Conservation (phyloP, 805 yeast genomes). For the Metschnikowia arizonensis region DNA sequence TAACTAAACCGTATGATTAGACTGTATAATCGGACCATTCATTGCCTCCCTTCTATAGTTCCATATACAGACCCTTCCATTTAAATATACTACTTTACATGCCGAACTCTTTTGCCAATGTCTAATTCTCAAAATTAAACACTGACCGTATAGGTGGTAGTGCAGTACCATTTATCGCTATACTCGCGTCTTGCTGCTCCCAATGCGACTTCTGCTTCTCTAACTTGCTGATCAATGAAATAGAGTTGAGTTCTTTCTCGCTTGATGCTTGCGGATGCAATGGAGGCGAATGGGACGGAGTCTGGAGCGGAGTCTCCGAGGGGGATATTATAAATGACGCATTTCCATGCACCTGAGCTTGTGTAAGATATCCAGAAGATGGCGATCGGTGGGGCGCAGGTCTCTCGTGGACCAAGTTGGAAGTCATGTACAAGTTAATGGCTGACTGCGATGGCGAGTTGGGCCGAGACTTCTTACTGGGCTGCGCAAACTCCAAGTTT, state of each 20-base stretch:
- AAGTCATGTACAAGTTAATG: slow-evolving; percentile 9
- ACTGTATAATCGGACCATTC: too few species aligned
- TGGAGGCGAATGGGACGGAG: slow-evolving; percentile 49
- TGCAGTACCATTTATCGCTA: slow-evolving; percentile 38
- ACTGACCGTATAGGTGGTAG: slow-evolving; percentile 42
- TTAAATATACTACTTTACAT: too few species aligned
- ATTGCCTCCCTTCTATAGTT: too few species aligned
- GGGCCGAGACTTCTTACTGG: slow-evolving; percentile 44
- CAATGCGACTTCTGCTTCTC: slow-evolving; percentile 19
- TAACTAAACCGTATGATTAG: too few species aligned
- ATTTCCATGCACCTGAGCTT: slow-evolving; percentile 9
- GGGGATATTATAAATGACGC: slow-evolving; percentile 31
- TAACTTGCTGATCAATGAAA: slow-evolving; percentile 25
- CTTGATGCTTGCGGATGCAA: slow-evolving; percentile 25
- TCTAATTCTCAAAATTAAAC: slow-evolving; percentile 23
- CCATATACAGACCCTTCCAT: too few species aligned
- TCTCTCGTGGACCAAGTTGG: slow-evolving; percentile 5
- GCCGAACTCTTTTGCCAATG: too few species aligned
- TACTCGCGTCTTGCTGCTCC: slow-evolving; percentile 22
- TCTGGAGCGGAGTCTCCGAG: slow-evolving; percentile 46
- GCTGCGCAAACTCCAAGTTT: slow-evolving; percentile 35
- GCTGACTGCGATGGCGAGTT: slow-evolving; percentile 37
- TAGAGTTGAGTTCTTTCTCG: slow-evolving; percentile 19
- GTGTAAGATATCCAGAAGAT: slow-evolving; percentile 1
- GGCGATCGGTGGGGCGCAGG: slow-evolving; percentile 1